A percentile compares a stretch with the other conserved stretches of the same genome.
phyloP scores from a whole-genome alignment of 257 asterid species.

The Solanum appendiculatum region DNA sequence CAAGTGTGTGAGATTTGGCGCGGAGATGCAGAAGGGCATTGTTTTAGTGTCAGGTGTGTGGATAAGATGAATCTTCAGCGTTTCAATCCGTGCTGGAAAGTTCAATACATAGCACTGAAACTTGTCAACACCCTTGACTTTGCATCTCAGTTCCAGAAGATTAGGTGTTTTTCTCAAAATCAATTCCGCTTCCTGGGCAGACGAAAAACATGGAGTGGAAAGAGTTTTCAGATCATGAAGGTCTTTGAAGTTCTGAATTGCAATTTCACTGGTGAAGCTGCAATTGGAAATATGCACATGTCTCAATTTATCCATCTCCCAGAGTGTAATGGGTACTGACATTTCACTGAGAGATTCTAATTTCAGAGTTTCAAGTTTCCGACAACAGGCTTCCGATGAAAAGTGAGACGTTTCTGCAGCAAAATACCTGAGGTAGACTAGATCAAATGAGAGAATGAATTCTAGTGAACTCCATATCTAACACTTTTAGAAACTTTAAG shows the following conservation, averaged over 20 bases:
- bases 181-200: neutral
- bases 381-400: neutral
- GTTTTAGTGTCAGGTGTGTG: neutral
- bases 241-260: neutral
- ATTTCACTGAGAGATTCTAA: neutral
- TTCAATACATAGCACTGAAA: neutral
- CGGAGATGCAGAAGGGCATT: neutral
- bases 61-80: neutral
- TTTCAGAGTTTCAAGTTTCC: neutral
- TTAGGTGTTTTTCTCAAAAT: neutral
- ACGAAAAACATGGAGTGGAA: neutral
- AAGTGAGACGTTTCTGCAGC: neutral
- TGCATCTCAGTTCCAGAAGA: neutral
- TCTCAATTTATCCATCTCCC: constrained; percentile 5
- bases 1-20: neutral
- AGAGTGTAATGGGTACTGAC: neutral
- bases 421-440: constrained; percentile 5
- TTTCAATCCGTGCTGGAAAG: neutral
- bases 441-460: neutral
- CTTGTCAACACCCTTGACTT: neutral
- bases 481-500: constrained; percentile 4
- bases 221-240: constrained; percentile 1
- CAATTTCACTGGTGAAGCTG: neutral
- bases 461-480: neutral
- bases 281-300: neutral